phyloP scores from a whole-genome alignment of 208 protist species.

The Acanthamoeba lugdunensis region DNA sequence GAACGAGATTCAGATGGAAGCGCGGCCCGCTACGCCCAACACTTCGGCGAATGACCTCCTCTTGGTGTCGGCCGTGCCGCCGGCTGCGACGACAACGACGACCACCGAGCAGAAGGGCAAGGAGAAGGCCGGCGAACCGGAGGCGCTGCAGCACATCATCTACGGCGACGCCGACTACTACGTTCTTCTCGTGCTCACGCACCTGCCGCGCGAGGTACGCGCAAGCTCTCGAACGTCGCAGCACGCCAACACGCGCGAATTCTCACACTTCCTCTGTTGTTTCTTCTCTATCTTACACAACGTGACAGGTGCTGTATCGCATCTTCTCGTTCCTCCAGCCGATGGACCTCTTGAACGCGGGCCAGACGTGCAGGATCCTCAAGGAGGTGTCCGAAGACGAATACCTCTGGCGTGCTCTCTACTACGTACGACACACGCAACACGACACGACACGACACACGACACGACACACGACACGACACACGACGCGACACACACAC shows the following conservation, averaged over 20 bases:
- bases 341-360: conserved; percentile 25
- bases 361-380: conserved; percentile 2
- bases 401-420: conserved; percentile 12
- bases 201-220: conserved; percentile 22
- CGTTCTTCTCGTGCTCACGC: conserved; percentile 20
- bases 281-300: neutral
- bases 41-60: neutral
- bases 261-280: neutral
- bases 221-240: neutral
- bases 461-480: too few relatives aligned
- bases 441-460: too few relatives aligned
- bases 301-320: neutral
- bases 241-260: neutral
- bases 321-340: conserved; percentile 9
- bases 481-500: too few relatives aligned
- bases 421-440: neutral
- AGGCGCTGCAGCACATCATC: neutral
- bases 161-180: conserved; percentile 34
- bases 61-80: neutral
- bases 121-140: neutral
- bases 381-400: conserved; percentile 2
- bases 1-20: conserved; percentile 19
- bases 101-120: neutral
- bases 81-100: neutral
- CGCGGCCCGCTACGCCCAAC: neutral